These are phyloP conservation scores for Phytophthora sojae DNA, from an alignment of 352 stramenopile genomes.

Conservation along the genomic window DNA sequence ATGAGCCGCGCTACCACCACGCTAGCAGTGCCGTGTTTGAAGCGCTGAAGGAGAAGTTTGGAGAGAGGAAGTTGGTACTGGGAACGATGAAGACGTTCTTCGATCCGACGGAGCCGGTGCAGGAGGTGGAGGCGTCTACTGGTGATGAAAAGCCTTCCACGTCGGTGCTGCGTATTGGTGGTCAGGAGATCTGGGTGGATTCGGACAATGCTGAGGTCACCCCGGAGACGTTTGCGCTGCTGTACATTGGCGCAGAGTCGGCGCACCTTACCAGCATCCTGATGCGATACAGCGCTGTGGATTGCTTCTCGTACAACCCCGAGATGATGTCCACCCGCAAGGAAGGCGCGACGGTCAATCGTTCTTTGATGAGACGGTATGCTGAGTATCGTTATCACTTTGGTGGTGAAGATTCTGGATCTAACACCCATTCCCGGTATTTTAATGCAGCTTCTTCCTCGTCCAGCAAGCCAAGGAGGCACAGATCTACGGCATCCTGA, in stretches of 20 bases:
- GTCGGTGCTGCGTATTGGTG: constrained; percentile 57
- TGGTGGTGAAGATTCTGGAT: neutral
- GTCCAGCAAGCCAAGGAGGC: constrained; percentile 95
- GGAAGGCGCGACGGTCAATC: constrained; percentile 74
- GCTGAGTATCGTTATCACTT: constrained; percentile 1
- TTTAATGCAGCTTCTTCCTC: constrained; percentile 65
- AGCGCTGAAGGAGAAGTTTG: constrained; percentile 32
- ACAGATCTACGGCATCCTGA: constrained; percentile 96
- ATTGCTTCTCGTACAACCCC: constrained; percentile 82
- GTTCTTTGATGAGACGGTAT: constrained; percentile 71
- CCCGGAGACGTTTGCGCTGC: constrained; percentile 49
- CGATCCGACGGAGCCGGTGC: constrained; percentile 47
- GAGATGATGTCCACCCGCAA: constrained; percentile 47
- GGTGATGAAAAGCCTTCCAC: constrained; percentile 9
- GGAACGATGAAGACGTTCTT: constrained; percentile 80
- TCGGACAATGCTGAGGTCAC: constrained; percentile 42
- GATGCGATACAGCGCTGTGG: constrained; percentile 73
- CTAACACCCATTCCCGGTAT: neutral
- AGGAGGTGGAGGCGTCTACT: constrained; percentile 1
- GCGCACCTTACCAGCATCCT: constrained; percentile 86
- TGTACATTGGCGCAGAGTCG: constrained; percentile 84
- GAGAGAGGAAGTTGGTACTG: constrained; percentile 55
- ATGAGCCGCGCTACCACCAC: constrained; percentile 84
- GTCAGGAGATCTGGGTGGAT: constrained; percentile 60
- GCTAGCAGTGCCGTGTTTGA: neutral